Base-by-base conservation (phyloP, 1,284 basidiomycete species). In the Moniliella sp. region DNA sequence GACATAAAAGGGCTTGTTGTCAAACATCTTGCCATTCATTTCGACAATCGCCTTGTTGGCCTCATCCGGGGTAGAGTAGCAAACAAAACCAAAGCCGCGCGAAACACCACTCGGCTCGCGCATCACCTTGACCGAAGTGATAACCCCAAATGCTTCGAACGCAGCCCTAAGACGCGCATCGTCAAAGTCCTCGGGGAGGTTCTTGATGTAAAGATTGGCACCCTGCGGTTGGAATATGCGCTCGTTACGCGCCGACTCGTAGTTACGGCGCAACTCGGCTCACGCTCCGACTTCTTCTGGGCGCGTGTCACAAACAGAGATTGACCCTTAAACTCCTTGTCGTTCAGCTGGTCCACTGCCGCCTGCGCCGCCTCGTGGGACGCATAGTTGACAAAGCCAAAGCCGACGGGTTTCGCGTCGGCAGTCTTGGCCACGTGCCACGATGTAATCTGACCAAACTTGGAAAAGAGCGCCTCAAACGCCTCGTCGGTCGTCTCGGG, bases 21-120 rank as follows among this genome's bases (percentile, higher is more conserved):
- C 86, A 58, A 97, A 82, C 79, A 97, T 97, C 71, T 94, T 94
- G 72, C 93, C 93, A 73, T 97, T 97, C 86, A 99, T 93, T 69
- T 99, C 91, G 35, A 83, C 81, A 45, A 97, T 84, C 40, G 91
- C 91, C 69, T 94, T 97, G 62, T 84, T 94, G 30, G 91, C 88
- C 67, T 99, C 91, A 51, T 99, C 91, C 33, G 91, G 86, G 38
- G 83, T 78, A 27, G 83, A 83, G 71, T 86, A 99, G 68, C 91
- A 99, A 48, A 99, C 91, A 62, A 99, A 99, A 50, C 91, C 91
- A 59, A 99, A 99, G 54, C 91, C 91, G 62, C 84, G 82, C 28
- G 80, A 83, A 30, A 69, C n/a, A 40, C 71, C 74, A 5, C 51
- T 52, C 18, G 66, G 81, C 82, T 49, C 86, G 49, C 80, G 77